phyloP scores from a whole-genome alignment of 1,284 basidiomycete genomes.

The Lignosus rhinocerotis region DNA sequence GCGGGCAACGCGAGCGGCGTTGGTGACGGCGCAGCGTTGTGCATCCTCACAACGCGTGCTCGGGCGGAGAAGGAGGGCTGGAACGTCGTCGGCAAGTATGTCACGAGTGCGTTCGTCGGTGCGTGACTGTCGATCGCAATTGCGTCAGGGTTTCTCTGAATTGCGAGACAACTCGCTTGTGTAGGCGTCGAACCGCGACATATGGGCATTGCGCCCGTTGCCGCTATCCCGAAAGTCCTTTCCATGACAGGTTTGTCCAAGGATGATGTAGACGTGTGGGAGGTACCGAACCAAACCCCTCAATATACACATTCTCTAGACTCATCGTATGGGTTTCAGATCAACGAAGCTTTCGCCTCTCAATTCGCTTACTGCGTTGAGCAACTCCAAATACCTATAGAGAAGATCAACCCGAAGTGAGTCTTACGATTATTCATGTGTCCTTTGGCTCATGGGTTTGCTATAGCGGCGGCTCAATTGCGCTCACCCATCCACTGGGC shows the following conservation, averaged over 20 bases:
- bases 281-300: slow-evolving; percentile 51
- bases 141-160: not conserved
- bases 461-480: slow-evolving; percentile 79
- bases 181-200: slow-evolving; percentile 80
- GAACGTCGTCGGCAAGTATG: slow-evolving; percentile 89
- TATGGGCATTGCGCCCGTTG: slow-evolving; percentile 87
- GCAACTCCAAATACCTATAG: slow-evolving; percentile 75
- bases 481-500: slow-evolving; percentile 78
- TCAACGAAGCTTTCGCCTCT: slow-evolving; percentile 84
- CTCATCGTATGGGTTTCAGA: slow-evolving; percentile 40
- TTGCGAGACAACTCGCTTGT: not conserved
- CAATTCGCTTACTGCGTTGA: slow-evolving; percentile 83
- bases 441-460: not conserved
- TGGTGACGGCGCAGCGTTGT: slow-evolving; percentile 92
- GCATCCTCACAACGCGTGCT: slow-evolving; percentile 83
- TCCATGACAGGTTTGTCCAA: slow-evolving; percentile 72
- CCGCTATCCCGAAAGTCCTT: slow-evolving; percentile 82
- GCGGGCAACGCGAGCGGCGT: slow-evolving; percentile 93
- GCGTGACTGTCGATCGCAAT: slow-evolving; percentile 24
- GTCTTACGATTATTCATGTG: slow-evolving; percentile 14
- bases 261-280: slow-evolving; percentile 88
- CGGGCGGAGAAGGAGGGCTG: slow-evolving; percentile 85
- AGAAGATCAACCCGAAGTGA: slow-evolving; percentile 87
- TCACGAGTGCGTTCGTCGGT: slow-evolving; percentile 82
- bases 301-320: not conserved